Percentiles rank a stretch among this genome's conserved stretches.
phyloP scores from a whole-genome alignment of 345 rosid species.

The Anacardium occidentale region DNA sequence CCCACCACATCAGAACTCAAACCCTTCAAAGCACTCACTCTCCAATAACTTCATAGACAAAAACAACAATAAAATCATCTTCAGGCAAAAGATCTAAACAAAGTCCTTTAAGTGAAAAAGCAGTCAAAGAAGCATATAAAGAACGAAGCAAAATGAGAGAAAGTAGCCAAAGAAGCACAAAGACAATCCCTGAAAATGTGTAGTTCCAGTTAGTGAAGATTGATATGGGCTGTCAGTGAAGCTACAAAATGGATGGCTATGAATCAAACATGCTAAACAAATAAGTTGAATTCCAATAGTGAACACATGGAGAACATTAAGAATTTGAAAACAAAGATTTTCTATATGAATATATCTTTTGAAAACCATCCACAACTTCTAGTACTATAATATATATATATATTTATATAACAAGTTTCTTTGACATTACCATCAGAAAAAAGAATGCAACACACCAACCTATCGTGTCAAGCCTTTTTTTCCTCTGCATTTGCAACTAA shows the following conservation, averaged over 20 bases:
- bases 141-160: background rate
- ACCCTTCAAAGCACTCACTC: too few species aligned
- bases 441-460: conserved; percentile 12
- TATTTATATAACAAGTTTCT: conserved; percentile 1
- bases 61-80: too few species aligned
- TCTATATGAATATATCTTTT: conserved; percentile 1
- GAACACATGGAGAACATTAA: background rate
- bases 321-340: background rate
- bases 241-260: background rate
- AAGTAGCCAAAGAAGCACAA: background rate
- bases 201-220: background rate
- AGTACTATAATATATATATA: background rate
- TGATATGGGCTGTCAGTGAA: background rate
- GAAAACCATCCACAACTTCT: background rate
- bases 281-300: background rate
- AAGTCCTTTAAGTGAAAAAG: background rate
- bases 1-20: too few species aligned
- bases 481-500: conserved; percentile 3
- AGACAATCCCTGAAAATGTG: background rate
- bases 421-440: conserved; percentile 11
- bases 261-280: background rate
- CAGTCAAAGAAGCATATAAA: background rate
- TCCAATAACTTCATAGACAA: background rate
- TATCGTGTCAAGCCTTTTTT: conserved; percentile 7
- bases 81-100: background rate